Evolutionary conservation across 2,329 filamentous ascomycete genomes (phyloP), one percentile per base, ranked within the genome.

Genomic region (Furcasterigmium sp.): DNA sequence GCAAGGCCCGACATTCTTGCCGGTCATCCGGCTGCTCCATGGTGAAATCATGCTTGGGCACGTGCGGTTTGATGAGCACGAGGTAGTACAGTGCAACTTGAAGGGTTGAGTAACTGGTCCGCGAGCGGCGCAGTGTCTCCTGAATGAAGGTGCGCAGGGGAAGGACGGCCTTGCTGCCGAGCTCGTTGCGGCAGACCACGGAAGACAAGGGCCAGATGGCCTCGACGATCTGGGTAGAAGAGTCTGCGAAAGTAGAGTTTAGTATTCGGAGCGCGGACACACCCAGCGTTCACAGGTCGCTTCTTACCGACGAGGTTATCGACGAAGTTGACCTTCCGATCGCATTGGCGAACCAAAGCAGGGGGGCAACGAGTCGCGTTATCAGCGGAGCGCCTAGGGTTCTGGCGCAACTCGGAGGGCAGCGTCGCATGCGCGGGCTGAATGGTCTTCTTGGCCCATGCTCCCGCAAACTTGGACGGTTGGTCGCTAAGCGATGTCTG

Each of bases 71-170:
- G 64, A 98, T 91, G 55, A 97, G 77, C 58, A 98, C 84, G 58
- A 98, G 71, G 63, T 98, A 98, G 65, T 96, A 98, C 49, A 98
- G 74, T 20, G 93, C 91, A 47, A 98, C 93, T 68, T 97, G 93
- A 43, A 98, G 73, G 23, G 93, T 98, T 46, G 91, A 97, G 70
- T 96, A 98, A 70, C 91, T 96, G 35, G 93, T 95, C 57, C 91
- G 84, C 47, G 93, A 98, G 56, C 93, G 83, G 55, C 91, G 87
- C 52, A 98, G 75, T 17, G 93, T 97, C 74, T 97, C 93, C 67
- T 97, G 91, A 56, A 98, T 97, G 63, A 97, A 98, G 42, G 86
- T 95, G 53, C 91, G 87, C 56, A 98, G 75, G 46, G 91, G 91
- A 52, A 98, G 72, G 48, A 96, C 87, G 41, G 85, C 82, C 61